Evolutionary conservation across 352 stramenopile species (phyloP), one percentile per base, ranked within the genome.

Genomic region (Phytophthora sp.): DNA sequence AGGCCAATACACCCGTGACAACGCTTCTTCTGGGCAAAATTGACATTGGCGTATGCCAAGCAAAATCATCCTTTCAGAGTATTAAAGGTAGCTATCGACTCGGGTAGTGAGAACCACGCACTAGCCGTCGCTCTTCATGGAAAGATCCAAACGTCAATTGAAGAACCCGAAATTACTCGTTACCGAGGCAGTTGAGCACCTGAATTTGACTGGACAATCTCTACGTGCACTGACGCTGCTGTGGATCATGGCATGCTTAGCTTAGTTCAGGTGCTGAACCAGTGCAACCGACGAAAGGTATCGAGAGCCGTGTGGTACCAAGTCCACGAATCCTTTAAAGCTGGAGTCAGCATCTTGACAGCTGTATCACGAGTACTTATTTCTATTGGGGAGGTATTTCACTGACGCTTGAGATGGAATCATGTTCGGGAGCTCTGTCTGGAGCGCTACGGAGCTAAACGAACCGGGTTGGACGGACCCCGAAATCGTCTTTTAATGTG

Each of bases 21-120:
- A 54, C 33, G 24, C 12, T 61, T 24, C 46, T 69, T 23, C 39
- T 73, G 7, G 59, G 69, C 39, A 46, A 16, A 16, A 44, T 44
- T 9, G 8, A 44, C 8, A 44, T 44, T n/a, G 11, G 13, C n/a
- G 27, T 44, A 31, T 0, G 38, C 54, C 0, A 60, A 51, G 30
- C 38, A 69, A 15, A 73, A 65, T 29, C 63, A 69, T 29, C 66
- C 66, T 12, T 62, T 73, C 49, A 59, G 30, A 47, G 29, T 69
- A 8, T 33, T 69, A 1, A 52, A 69, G n/a, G n/a, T 15, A 15
- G 66, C 66, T 4, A 57, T 73, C 8, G 27, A 57, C n/a, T 36
- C 44, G 2, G 44, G 57, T 0, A 29, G 68, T 18, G 36, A 68
- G 3, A 21, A 45, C 0, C 57, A 65, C 24, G 64, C 65, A 16